Percentiles rank a stretch among this genome's conserved stretches.
phyloP scores from a whole-genome alignment of 768 basidiomycete species.

The Podaxis pistillaris region DNA sequence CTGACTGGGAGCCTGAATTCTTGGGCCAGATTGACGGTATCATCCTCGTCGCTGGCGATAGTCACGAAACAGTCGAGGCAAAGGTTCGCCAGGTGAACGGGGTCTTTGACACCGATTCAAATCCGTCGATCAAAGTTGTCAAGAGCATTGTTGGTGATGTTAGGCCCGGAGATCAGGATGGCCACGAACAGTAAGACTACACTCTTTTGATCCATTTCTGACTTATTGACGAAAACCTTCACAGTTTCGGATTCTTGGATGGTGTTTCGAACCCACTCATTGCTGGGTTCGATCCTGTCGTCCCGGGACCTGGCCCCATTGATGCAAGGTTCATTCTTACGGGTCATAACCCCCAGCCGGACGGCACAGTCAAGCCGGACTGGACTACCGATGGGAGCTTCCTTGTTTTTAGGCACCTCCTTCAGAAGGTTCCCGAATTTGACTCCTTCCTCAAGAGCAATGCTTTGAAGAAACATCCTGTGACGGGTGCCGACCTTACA shows the following conservation, averaged over 20 bases:
- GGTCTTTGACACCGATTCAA: constrained; percentile 32
- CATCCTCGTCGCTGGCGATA: constrained; percentile 48
- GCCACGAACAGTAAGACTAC: constrained; percentile 44
- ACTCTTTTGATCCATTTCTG: neutral
- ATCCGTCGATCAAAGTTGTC: constrained; percentile 38
- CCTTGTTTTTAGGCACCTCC: constrained; percentile 49
- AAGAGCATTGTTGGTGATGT: constrained; percentile 37
- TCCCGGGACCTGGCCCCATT: constrained; percentile 38
- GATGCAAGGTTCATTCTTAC: constrained; percentile 42
- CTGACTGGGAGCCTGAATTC: constrained; percentile 51
- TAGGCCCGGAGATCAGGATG: constrained; percentile 40
- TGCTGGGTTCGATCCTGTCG: constrained; percentile 35
- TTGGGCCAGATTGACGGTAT: constrained; percentile 46
- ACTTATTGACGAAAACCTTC: neutral
- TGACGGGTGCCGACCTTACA: constrained; percentile 29
- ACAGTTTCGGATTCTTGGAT: constrained; percentile 51
- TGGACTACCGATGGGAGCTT: constrained; percentile 54
- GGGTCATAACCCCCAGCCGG: constrained; percentile 26
- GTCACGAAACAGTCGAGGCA: constrained; percentile 34
- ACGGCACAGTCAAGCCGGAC: constrained; percentile 25
- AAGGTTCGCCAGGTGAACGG: constrained; percentile 31
- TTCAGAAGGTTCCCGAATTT: constrained; percentile 54
- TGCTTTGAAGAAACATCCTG: constrained; percentile 35
- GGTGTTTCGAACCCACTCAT: constrained; percentile 51
- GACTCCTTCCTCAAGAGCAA: constrained; percentile 41